Conservation (phyloP, 2,329 filamentous ascomycete genomes). For the Fusarium sp. region DNA sequence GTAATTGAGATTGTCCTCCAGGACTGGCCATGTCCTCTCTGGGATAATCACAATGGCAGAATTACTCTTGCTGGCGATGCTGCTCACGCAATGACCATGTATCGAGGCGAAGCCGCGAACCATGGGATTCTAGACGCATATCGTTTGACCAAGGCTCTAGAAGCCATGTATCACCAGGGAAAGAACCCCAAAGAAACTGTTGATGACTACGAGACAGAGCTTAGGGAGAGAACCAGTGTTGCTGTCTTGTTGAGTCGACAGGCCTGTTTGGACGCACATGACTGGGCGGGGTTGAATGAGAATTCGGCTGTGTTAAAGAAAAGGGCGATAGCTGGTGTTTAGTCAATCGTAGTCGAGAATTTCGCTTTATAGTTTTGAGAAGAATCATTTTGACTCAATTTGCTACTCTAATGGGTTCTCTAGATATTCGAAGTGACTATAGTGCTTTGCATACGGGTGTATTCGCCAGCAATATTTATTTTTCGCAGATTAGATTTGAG, state of each 20-base stretch:
- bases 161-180: not conserved
- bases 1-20: conserved; percentile 15
- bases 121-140: conserved; percentile 20
- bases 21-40: conserved; percentile 17
- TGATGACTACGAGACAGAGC: conserved; percentile 6
- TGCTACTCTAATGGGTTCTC: too few species aligned
- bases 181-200: not conserved
- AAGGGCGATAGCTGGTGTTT: not conserved
- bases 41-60: not conserved
- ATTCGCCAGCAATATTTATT: too few species aligned
- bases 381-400: too few species aligned
- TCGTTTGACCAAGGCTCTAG: not conserved
- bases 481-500: too few species aligned
- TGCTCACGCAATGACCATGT: conserved; percentile 26
- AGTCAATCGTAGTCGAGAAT: too few species aligned
- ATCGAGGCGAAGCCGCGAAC: conserved; percentile 15
- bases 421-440: too few species aligned
- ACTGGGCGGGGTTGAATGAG: conserved; percentile 13
- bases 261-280: conserved; percentile 21
- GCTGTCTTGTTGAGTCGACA: conserved; percentile 17
- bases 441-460: too few species aligned
- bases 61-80: conserved; percentile 16
- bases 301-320: conserved; percentile 23
- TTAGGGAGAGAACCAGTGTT: conserved; percentile 11
- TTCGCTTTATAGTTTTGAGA: too few species aligned